Evolutionary conservation across 2,329 filamentous ascomycete genomes (phyloP), one percentile per base, ranked within the genome.

Genomic region (Alternaria novae-zelandiae): DNA sequence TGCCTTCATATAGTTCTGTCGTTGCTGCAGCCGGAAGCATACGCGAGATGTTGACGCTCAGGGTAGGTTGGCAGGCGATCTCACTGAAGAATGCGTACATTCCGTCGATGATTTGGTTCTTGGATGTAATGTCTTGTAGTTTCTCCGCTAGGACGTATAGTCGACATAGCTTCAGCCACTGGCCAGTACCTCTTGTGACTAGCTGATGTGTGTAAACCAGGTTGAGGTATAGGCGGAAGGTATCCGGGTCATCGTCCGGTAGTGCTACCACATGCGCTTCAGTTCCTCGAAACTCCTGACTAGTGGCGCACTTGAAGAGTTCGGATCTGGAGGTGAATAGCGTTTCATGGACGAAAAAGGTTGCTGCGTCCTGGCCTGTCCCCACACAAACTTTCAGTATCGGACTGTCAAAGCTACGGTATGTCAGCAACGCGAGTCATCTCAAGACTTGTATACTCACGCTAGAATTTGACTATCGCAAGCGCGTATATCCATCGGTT

Each of bases 311-410:
- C n/a, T 17, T 41, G 36, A 41, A 41, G 36, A 41, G 0, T 0
- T 17, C 36, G 36, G 36, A 41, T 41, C 36, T 41, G 36, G 36
- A 41, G 0, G 36, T 41, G 36, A 41, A 0, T 0, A 41, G 36
- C 0, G 36, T 41, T 1, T 0, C 0, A 17, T 41, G 36, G 0
- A 41, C 36, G 36, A 41, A 41, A 1, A 17, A 41, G 0, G 15
- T 0, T 41, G 36, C 36, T 1, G n/a, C 5, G 9, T 17, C 0
- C 0, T 0, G n/a, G 36, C 9, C 36, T 5, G 36, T 0, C n/a
- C 36, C 36, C 0, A 41, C 36, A 0, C 36, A 1, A 0, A 41
- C 36, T 41, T 41, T 17, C 36, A 41, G 36, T 1, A 41, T 41
- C 0, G n/a, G 36, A 1, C 15, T 17, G 9, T 41, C 36, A 41